These are phyloP conservation scores for Cystofilobasidium macerans DNA, from an alignment of 768 basidiomycete species.

Conservation along the genomic window DNA sequence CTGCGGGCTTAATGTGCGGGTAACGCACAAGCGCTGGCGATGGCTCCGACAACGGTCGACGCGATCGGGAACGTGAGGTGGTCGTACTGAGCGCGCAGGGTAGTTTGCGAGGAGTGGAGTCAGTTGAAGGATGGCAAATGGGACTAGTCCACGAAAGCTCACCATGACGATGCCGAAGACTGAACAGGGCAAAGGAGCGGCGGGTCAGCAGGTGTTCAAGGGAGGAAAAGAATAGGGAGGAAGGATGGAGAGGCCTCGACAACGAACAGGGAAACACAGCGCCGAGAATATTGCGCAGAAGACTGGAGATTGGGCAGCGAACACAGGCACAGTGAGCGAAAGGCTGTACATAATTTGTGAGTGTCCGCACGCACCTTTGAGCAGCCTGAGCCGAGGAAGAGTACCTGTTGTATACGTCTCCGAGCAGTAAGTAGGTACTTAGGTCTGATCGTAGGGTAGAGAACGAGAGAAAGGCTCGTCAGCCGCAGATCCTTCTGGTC, in stretches of 20 bases:
- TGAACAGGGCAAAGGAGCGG: constrained; percentile 4
- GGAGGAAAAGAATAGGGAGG: background rate
- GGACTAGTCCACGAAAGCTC: background rate
- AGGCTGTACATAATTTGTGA: background rate
- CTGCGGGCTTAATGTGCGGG: background rate
- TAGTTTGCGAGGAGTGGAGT: background rate
- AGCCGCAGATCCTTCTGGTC: too few relatives aligned
- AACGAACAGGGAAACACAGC: constrained; percentile 31
- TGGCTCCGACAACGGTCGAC: constrained; percentile 31
- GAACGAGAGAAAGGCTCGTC: too few relatives aligned
- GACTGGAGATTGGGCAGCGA: background rate
- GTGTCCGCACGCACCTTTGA: constrained; percentile 28
- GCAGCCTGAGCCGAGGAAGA: constrained; percentile 35
- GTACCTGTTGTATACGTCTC: constrained; percentile 35
- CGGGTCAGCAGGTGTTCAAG: background rate
- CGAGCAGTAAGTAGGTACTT: constrained; percentile 27
- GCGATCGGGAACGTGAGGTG: constrained; percentile 28
- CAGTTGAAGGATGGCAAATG: constrained; percentile 16
- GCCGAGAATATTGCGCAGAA: constrained; percentile 28
- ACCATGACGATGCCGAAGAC: constrained; percentile 27
- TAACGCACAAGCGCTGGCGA: constrained; percentile 28
- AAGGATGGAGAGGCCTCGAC: too few relatives aligned
- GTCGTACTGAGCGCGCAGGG: constrained; percentile 24
- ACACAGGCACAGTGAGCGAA: constrained; percentile 5
- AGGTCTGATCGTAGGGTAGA: too few relatives aligned